phyloP scores from a whole-genome alignment of 129 eudicot species.

The Apium graveolens region DNA sequence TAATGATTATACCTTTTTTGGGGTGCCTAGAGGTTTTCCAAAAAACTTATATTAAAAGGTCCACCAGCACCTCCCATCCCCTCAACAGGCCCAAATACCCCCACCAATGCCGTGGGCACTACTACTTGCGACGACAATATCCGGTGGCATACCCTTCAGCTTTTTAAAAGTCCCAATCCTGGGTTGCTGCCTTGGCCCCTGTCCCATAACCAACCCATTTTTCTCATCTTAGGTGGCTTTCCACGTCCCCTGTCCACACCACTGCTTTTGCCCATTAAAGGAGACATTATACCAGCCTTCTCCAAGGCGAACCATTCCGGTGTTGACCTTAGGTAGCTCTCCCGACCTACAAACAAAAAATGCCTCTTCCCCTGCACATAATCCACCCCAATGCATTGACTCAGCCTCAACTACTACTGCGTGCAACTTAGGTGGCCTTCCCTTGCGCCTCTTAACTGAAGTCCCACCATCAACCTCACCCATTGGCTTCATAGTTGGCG shows the following conservation, averaged over 20 bases:
- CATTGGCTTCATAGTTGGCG: neutral
- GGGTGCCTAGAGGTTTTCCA: slow-evolving; percentile 54
- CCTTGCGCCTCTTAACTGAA: neutral
- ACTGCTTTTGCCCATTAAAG: neutral
- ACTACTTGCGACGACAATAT: neutral
- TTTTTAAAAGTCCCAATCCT: slow-evolving; percentile 13
- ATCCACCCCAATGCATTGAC: neutral
- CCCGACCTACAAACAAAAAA: slow-evolving; percentile 12
- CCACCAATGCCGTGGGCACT: neutral
- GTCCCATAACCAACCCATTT: slow-evolving; percentile 16
- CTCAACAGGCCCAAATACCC: neutral
- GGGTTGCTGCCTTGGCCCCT: slow-evolving; percentile 54
- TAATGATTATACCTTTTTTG: slow-evolving; percentile 40
- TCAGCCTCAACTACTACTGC: neutral
- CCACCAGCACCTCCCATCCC: slow-evolving; percentile 9
- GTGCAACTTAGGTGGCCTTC: neutral
- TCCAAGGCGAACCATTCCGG: neutral
- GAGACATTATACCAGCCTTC: neutral
- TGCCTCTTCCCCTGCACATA: neutral
- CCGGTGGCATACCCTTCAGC: neutral
- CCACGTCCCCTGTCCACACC: slow-evolving; percentile 41
- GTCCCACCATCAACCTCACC: neutral
- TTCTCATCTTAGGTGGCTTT: slow-evolving; percentile 19
- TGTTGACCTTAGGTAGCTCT: slow-evolving; percentile 28
- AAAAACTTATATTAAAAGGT: slow-evolving; percentile 13